These are phyloP conservation scores for Alternaria longipes DNA, from an alignment of 2,329 filamentous ascomycete genomes.

Conservation along the genomic window DNA sequence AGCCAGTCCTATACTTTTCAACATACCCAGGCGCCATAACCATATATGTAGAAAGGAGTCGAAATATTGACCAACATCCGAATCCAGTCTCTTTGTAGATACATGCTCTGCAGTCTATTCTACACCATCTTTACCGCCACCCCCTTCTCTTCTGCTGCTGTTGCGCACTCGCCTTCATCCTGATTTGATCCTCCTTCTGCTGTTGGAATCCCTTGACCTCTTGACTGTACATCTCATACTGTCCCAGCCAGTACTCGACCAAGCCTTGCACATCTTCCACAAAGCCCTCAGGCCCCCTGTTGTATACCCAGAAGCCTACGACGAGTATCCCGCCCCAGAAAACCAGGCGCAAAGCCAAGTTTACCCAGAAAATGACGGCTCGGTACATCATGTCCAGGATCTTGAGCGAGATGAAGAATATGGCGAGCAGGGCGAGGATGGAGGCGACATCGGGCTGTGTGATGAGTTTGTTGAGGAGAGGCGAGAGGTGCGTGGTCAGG, in stretches of 20 bases:
- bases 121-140: conserved; percentile 17
- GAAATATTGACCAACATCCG: not conserved
- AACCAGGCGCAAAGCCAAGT: conserved; percentile 68
- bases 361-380: conserved; percentile 78
- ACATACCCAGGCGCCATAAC: conserved; percentile 2
- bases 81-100: not conserved
- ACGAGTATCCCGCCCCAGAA: conserved; percentile 71
- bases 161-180: conserved; percentile 26
- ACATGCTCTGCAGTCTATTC: not conserved
- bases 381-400: conserved; percentile 75
- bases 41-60: not conserved
- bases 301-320: conserved; percentile 65
- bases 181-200: conserved; percentile 38
- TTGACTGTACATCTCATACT: conserved; percentile 49
- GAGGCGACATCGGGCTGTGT: conserved; percentile 59
- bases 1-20: not conserved
- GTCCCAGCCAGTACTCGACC: conserved; percentile 49
- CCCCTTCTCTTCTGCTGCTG: conserved; percentile 24
- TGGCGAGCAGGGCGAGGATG: conserved; percentile 65
- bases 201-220: conserved; percentile 40
- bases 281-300: conserved; percentile 71
- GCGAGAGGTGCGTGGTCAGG: conserved; percentile 40
- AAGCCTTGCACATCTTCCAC: conserved; percentile 63
- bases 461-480: conserved; percentile 39
- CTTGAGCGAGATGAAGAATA: conserved; percentile 70